These are phyloP conservation scores for Cyclotella sp. DNA, from an alignment of 108 stramenopile genomes.

Conservation along the genomic window DNA sequence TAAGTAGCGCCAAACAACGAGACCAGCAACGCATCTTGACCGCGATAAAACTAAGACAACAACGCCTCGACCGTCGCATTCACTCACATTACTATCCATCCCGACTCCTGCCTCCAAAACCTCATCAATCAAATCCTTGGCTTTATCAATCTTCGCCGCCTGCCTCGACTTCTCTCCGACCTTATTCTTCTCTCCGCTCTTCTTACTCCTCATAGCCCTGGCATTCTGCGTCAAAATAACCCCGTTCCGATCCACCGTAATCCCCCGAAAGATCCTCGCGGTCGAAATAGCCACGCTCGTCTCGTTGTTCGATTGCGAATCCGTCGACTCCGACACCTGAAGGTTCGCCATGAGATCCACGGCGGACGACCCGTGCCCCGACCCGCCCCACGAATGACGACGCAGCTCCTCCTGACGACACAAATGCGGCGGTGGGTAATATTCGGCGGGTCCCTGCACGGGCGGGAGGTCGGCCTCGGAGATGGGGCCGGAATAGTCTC, in stretches of 20 bases:
- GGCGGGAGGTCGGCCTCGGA: conserved; percentile 40
- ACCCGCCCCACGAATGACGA: conserved; percentile 33
- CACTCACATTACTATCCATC: conserved; percentile 49
- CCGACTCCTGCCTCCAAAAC: conserved; percentile 63
- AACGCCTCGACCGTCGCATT: too few relatives aligned
- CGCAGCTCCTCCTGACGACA: conserved; percentile 28
- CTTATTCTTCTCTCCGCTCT: conserved; percentile 65
- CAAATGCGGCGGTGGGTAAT: conserved; percentile 41
- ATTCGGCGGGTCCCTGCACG: conserved; percentile 38
- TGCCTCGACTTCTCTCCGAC: conserved; percentile 82
- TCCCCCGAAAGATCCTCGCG: conserved; percentile 84
- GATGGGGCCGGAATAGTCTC: conserved; percentile 47
- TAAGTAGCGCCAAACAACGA: too few relatives aligned
- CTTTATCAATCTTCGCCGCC: conserved; percentile 90
- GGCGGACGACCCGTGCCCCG: neutral
- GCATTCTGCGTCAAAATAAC: conserved; percentile 79
- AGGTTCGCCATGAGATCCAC: conserved; percentile 33
- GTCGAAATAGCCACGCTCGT: conserved; percentile 73
- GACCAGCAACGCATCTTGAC: too few relatives aligned
- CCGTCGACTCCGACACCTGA: conserved; percentile 35
- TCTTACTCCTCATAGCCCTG: conserved; percentile 71
- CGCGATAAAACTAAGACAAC: too few relatives aligned
- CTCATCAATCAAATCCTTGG: conserved; percentile 87
- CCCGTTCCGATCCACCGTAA: conserved; percentile 73
- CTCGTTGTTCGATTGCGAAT: neutral